phyloP scores from a whole-genome alignment of 163 green algal genomes.

The Scenedesmus sp. region DNA sequence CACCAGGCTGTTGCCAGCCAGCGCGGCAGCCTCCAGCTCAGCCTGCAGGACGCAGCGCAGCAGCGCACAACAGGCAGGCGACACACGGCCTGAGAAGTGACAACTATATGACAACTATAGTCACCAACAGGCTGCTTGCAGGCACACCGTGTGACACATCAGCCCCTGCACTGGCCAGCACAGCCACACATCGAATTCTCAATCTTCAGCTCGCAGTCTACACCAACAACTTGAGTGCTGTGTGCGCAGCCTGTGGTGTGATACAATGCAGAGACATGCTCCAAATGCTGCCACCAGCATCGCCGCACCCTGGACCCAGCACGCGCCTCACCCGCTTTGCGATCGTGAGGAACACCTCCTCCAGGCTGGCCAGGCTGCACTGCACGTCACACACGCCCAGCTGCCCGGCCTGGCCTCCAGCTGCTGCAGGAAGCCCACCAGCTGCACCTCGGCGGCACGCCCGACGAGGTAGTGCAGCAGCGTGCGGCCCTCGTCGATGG shows the following conservation, averaged over 20 bases:
- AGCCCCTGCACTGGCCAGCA: no score
- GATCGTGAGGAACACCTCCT: slow-evolving; percentile 97
- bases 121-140: no score
- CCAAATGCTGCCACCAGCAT: no score
- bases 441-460: slow-evolving; percentile 15
- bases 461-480: slow-evolving; percentile 57
- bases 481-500: slow-evolving; percentile 69
- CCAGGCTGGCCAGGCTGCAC: slow-evolving; percentile 83
- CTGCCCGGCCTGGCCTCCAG: slow-evolving; percentile 65
- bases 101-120: no score
- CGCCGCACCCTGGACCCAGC: no score
- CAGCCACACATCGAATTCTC: no score
- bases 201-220: no score
- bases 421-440: slow-evolving; percentile 67
- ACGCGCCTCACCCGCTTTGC: slow-evolving; percentile 74
- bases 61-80: neutral
- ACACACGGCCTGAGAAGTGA: no score
- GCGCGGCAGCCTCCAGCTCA: slow-evolving; percentile 70
- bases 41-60: slow-evolving; percentile 55
- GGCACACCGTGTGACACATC: no score
- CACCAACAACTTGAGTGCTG: no score
- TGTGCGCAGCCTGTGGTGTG: no score
- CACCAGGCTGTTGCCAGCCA: slow-evolving; percentile 50
- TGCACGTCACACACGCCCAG: slow-evolving; percentile 87
- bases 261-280: no score